Conservation (phyloP, 148 eudicot species). For the Heliosperma pusillum region DNA sequence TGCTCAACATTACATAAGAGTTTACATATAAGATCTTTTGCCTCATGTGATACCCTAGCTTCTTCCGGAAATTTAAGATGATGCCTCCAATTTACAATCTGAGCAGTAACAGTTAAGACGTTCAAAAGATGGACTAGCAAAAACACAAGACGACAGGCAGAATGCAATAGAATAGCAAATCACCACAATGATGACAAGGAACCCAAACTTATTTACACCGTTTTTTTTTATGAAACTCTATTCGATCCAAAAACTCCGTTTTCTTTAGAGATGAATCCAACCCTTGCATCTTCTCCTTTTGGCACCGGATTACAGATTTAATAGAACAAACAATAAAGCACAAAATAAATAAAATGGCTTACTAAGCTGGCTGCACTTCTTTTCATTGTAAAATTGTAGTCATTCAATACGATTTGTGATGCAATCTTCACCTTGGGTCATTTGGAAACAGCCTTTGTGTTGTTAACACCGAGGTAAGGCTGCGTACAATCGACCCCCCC, state of each 20-base stretch:
- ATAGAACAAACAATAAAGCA: too few species aligned
- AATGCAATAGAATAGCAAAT: background rate
- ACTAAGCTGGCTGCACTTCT: too few species aligned
- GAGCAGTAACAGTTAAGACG: constrained; percentile 17
- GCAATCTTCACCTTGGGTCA: too few species aligned
- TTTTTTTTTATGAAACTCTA: background rate
- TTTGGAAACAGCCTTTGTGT: too few species aligned
- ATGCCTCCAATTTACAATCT: constrained; percentile 99
- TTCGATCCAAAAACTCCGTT: background rate
- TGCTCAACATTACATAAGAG: constrained; percentile 85
- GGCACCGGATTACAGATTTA: too few species aligned
- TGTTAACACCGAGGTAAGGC: too few species aligned
- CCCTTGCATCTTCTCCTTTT: too few species aligned
- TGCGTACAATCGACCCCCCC: too few species aligned
- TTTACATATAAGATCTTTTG: constrained; percentile 89
- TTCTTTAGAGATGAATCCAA: too few species aligned
- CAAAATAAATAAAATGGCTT: too few species aligned
- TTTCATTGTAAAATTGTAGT: too few species aligned
- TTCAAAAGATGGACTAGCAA: background rate
- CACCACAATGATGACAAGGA: background rate
- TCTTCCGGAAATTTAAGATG: constrained; percentile 95
- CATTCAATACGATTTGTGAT: too few species aligned
- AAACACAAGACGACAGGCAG: background rate
- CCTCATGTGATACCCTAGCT: constrained; percentile 89
- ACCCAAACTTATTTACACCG: background rate